Conservation (phyloP, 2,329 filamentous ascomycete genomes). For the Alternaria sp. region DNA sequence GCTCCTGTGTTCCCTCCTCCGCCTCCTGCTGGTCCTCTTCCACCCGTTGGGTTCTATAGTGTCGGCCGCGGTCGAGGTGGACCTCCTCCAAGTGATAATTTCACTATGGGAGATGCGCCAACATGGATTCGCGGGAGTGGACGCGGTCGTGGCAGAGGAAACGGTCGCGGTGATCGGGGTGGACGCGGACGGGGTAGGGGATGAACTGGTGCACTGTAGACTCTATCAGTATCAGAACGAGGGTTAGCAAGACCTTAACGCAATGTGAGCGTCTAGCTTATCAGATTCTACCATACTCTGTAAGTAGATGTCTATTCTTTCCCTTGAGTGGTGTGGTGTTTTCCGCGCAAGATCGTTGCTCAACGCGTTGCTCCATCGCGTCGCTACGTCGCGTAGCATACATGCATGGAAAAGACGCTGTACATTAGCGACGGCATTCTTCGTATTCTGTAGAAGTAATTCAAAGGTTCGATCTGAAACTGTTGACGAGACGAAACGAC, state of each 20-base stretch:
- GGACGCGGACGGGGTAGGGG: conserved; percentile 1
- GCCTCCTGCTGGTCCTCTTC: neutral
- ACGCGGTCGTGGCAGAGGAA: neutral
- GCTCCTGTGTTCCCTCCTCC: neutral
- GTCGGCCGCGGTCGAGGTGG: neutral
- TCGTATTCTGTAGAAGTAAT: neutral
- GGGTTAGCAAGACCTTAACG: neutral
- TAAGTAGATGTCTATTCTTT: neutral
- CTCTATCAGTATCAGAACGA: neutral
- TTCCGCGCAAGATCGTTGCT: neutral
- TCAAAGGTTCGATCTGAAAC: neutral
- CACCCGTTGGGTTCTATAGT: neutral
- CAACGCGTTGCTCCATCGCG: neutral
- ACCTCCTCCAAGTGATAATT: neutral
- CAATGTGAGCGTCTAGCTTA: neutral
- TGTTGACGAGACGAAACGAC: neutral
- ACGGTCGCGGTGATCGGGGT: neutral
- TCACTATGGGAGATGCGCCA: neutral
- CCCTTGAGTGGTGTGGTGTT: neutral
- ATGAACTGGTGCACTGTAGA: neutral
- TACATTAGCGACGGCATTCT: neutral
- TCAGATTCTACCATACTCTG: neutral
- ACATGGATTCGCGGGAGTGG: neutral
- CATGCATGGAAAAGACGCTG: neutral
- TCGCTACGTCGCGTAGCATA: neutral